Conservation (phyloP, 345 rosid genomes). For the Heritiera littoralis region DNA sequence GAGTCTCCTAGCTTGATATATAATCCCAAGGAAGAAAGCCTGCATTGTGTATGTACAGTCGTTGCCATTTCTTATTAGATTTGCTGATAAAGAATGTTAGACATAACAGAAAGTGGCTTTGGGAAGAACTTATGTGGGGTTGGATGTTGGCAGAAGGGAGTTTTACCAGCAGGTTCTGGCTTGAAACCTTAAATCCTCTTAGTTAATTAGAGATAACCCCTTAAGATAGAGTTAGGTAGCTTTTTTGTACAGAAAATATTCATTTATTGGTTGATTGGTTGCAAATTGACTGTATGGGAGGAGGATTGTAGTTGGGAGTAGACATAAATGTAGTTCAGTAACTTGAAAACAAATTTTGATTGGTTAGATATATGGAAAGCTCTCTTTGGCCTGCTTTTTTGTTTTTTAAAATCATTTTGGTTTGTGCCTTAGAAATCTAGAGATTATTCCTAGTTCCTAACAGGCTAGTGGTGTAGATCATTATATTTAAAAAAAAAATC, state of each 20-base stretch:
- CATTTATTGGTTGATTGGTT: conserved; percentile 53
- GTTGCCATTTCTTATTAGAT: conserved; percentile 10
- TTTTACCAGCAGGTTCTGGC: not conserved
- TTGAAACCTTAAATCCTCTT: not conserved
- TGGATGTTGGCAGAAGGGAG: conserved; percentile 10
- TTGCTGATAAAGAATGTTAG: not conserved
- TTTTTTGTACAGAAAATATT: conserved; percentile 45
- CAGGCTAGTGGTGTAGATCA: too few species aligned
- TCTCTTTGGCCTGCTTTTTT: not conserved
- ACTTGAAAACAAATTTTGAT: not conserved
- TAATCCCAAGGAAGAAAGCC: conserved; percentile 3
- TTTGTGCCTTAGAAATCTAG: not conserved
- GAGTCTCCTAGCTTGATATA: conserved; percentile 14
- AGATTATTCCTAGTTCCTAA: too few species aligned
- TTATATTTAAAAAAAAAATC: too few species aligned
- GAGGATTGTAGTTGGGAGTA: conserved; percentile 16
- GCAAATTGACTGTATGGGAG: conserved; percentile 24
- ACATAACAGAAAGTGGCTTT: not conserved
- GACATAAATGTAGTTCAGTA: conserved; percentile 8
- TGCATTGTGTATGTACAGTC: conserved; percentile 26
- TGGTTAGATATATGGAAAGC: conserved; percentile 1
- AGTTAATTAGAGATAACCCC: conserved; percentile 17
- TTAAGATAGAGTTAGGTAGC: conserved; percentile 24
- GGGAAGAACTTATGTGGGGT: not conserved
- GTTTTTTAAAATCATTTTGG: not conserved